Base-by-base conservation (phyloP, 192 early-diverging fungal genomes). In the Backusella tarrabulga region DNA sequence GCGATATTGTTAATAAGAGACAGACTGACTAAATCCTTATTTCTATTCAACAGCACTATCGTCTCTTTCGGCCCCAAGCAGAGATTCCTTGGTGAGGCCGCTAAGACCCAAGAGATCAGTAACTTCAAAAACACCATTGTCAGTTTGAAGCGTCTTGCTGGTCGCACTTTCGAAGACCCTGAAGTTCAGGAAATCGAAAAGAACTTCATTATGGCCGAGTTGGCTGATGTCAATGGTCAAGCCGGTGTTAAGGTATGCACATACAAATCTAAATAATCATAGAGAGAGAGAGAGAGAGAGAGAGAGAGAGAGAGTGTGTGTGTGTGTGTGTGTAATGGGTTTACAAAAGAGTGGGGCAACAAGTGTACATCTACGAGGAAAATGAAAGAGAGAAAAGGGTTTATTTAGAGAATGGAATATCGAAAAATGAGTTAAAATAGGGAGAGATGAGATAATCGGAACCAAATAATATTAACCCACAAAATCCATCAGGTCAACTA, bases 41-140 rank as follows among this genome's bases (percentile, higher is more conserved):
- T 42, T 54, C 21, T 34, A 35, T 19, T 76, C 12, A 67, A 29
- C 80, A 94, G 92, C 73, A 93, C 95, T 19, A 88, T 98, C 81
- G 93, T 97, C 7, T 98, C 96, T 12, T 97, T 99, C 83, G 95
- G 96, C 71, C 87, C 85, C 80, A 99, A 99, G 89, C 95, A 97
- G 85, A 91, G 97, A 83, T 97, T 90, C 83, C 88, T 99, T 63
- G 97, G 97, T 76, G 97, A 99, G 87, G 84, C 92, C 63, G 97
- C 96, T 34, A 98, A 98, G 86, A 97, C 92, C 40, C 91, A 93
- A 84, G 96, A 99, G 85, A 92, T 98, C 81, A 94, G 92, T 83
- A 99, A 99, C 89, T 97, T 97, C 85, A 97, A 97, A 85, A 97
- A 96, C 87, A 99, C 97, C 80, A 90, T 97, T 68, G 85, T 85